Evolutionary conservation across 2,329 filamentous ascomycete species (phyloP), one percentile per base, ranked within the genome.

Genomic region (Fusarium siculi): DNA sequence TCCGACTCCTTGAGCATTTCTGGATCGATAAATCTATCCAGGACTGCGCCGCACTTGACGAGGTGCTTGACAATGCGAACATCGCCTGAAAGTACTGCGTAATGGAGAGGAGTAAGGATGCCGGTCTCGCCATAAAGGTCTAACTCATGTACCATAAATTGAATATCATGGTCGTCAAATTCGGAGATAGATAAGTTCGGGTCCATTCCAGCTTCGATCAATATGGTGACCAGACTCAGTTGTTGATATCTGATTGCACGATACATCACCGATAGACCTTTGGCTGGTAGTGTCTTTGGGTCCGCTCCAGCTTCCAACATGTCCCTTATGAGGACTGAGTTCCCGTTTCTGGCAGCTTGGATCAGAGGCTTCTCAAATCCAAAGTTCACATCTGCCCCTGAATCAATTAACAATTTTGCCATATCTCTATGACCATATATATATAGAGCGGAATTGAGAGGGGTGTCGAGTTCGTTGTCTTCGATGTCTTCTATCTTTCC

Each of bases 281-380:
- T 2, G 6, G 4, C 9, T 25, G 11, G 25, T 11, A 19, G 2
- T 7, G 11, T 4, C 21, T 81, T 79, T 14, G 79, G 66, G 30
- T 78, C 71, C 0, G 79, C 80, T 1, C 80, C 78, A 5, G 74
- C 76, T 16, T 66, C 65, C 4, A 84, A 71, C 15, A 84, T 66
- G 4, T 65, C 42, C 40, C 71, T 63, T 16, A 81, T 74, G 11
- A 80, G 72, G 2, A 62, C 58, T 3, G 37, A 44, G 55, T 82
- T 74, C 4, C 76, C 74, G 1, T 55, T 57, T n/a, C 0, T 1
- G 9, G 14, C 6, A 21, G 57, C 46, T 0, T 4, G 7, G 0
- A 18, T 1, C 4, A 60, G 8, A 4, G 19, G 46, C 5, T 30
- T 19, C 2, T 0, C 2, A 5, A 0, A 4, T 0, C 16, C 28